Evolutionary conservation across 2,329 filamentous ascomycete species (phyloP), one percentile per base, ranked within the genome.

Genomic region (Claviceps monticola): DNA sequence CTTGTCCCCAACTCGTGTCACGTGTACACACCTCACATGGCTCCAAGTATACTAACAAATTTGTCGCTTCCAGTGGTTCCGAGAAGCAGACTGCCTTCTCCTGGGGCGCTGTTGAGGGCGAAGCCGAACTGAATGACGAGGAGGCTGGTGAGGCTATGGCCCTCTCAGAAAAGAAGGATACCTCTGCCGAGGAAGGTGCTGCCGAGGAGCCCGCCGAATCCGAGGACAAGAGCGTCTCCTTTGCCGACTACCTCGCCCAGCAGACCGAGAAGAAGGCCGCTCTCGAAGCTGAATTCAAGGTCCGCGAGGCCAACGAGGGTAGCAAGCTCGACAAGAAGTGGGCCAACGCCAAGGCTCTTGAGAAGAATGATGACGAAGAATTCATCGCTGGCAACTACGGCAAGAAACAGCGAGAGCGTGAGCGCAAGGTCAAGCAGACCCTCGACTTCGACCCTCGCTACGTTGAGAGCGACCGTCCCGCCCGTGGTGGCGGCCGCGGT

Each of bases 231-330:
- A 81, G 78, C 74, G 84, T 95, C 75, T 93, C 89, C 51, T 95
- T 90, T 73, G 74, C 79, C 64, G 86, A 93, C 60, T 98, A 95
- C 76, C 80, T 94, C 51, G 86, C 83, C 66, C 75, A 81, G 71
- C 72, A 69, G 62, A 76, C 76, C 54, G 77, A 80, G 74, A 91
- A 90, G 80, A 90, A 88, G 75, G 72, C 80, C 58, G 79, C 80
- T 59, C 79, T 91, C 58, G 79, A 79, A 61, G 70, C 73, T 61
- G 61, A 59, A 51, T 78, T 83, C 63, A 79, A 87, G 64, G 78
- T 88, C 66, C 91, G 93, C 74, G 83, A 89, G 76, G 75, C 91
- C 71, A 96, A 97, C 77, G 90, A 96, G 76, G 90, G 90, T 65
- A 79, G 76, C 75, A 88, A 88, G 76, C 67, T 74, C 63, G 83